phyloP scores from a whole-genome alignment of 2,329 filamentous ascomycete genomes.

The Neofusicoccum parvum region DNA sequence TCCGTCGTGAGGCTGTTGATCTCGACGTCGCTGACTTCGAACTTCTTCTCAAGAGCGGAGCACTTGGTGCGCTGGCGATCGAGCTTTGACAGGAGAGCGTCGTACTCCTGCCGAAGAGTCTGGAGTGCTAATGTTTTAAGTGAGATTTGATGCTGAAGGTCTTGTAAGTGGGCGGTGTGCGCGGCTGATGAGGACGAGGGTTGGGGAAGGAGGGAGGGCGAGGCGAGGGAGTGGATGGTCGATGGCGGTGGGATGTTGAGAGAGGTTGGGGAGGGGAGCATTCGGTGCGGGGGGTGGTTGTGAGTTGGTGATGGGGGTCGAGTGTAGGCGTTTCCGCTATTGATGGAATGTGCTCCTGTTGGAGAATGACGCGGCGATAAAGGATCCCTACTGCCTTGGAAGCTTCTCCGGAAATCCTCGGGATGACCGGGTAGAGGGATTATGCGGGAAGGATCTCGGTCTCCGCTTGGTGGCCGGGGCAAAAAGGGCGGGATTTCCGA shows the following conservation, averaged over 20 bases:
- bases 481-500: neutral
- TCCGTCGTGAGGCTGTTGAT: slow-evolving; percentile 56
- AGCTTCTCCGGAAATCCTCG: slow-evolving; percentile 18
- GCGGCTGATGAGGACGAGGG: slow-evolving; percentile 28
- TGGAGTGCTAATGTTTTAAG: slow-evolving; percentile 56
- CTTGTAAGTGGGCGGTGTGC: slow-evolving; percentile 46
- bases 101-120: slow-evolving; percentile 58
- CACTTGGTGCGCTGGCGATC: slow-evolving; percentile 54
- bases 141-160: slow-evolving; percentile 58
- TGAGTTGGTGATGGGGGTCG: slow-evolving; percentile 3
- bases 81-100: slow-evolving; percentile 54
- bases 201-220: slow-evolving; percentile 15
- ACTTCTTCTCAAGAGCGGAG: slow-evolving; percentile 51
- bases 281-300: slow-evolving; percentile 16
- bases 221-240: slow-evolving; percentile 24
- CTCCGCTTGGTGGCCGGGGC: slow-evolving; percentile 12
- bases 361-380: slow-evolving; percentile 16
- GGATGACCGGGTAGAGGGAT: neutral
- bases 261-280: slow-evolving; percentile 37
- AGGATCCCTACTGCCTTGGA: slow-evolving; percentile 14
- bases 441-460: slow-evolving; percentile 6
- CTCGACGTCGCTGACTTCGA: slow-evolving; percentile 39
- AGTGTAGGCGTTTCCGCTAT: slow-evolving; percentile 7
- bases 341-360: slow-evolving; percentile 1
- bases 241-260: slow-evolving; percentile 32